Percentiles rank a stretch among this genome's conserved stretches.
Conservation (phyloP, 164 flowering plant species). For the Piper longum region DNA sequence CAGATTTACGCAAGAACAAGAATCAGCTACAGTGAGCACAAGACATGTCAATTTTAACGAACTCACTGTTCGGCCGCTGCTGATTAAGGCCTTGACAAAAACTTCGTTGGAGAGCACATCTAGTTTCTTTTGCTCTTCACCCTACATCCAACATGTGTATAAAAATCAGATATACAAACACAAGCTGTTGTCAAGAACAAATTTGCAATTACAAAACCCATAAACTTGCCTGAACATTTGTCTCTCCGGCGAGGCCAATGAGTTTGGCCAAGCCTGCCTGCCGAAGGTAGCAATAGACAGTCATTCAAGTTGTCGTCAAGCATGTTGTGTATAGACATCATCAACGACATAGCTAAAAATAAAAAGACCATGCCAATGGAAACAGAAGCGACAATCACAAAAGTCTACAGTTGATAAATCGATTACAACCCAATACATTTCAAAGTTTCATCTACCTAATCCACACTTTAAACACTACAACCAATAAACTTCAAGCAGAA, state of each 20-base stretch:
- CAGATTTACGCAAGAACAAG: not conserved
- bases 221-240: slow-evolving; percentile 69
- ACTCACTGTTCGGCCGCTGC: slow-evolving; percentile 96
- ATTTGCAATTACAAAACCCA: not conserved
- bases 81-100: slow-evolving; percentile 75
- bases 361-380: not conserved
- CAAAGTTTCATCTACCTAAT: not conserved
- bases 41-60: not conserved
- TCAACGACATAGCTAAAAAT: not conserved
- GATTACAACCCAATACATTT: not conserved
- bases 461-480: not conserved
- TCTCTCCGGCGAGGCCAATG: slow-evolving; percentile 90
- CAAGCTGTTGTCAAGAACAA: not conserved
- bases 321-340: not conserved
- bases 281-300: slow-evolving; percentile 6
- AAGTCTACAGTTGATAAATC: no score
- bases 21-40: not conserved
- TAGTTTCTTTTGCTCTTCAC: slow-evolving; percentile 96
- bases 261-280: slow-evolving; percentile 99
- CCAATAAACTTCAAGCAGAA: no score
- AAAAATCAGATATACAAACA: not conserved
- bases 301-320: not conserved
- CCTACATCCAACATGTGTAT: slow-evolving; percentile 24
- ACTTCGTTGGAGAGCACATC: slow-evolving; percentile 97
- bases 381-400: no score